Conservation (phyloP, 1,139 yeast species). For the Geotrichum klebahnii region DNA sequence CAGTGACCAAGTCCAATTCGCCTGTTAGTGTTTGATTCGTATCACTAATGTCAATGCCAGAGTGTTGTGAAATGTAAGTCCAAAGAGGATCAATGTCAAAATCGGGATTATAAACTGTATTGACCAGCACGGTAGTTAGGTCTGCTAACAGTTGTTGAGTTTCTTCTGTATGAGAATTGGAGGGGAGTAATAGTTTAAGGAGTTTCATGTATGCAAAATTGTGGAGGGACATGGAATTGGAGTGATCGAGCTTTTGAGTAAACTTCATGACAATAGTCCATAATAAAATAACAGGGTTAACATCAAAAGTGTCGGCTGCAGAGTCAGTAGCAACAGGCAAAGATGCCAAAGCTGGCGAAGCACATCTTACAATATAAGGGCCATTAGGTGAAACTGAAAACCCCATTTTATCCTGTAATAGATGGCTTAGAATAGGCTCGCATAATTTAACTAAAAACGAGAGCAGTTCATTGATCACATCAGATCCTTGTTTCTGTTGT, state of each 20-base stretch:
- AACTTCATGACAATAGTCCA: constrained; percentile 9
- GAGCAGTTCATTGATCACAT: neutral
- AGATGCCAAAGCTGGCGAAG: neutral
- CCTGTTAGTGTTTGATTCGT: too few species aligned
- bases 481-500: neutral
- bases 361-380: constrained; percentile 4
- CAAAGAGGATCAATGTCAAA: constrained; percentile 3
- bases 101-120: neutral
- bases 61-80: neutral
- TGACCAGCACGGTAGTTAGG: constrained; percentile 1
- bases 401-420: neutral
- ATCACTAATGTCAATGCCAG: neutral
- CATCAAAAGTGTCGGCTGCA: neutral
- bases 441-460: neutral
- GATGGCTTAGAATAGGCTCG: neutral
- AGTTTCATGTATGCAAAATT: constrained; percentile 1
- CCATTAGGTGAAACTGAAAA: constrained; percentile 1
- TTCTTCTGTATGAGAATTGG: too few species aligned
- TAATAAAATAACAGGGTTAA: constrained; percentile 3
- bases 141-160: neutral
- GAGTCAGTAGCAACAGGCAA: neutral
- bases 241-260: neutral
- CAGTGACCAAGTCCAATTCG: neutral
- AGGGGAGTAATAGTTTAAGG: neutral
- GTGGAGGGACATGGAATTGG: neutral